Base-by-base conservation (phyloP, 257 asterid species). In the Solanum lycopersicoides region DNA sequence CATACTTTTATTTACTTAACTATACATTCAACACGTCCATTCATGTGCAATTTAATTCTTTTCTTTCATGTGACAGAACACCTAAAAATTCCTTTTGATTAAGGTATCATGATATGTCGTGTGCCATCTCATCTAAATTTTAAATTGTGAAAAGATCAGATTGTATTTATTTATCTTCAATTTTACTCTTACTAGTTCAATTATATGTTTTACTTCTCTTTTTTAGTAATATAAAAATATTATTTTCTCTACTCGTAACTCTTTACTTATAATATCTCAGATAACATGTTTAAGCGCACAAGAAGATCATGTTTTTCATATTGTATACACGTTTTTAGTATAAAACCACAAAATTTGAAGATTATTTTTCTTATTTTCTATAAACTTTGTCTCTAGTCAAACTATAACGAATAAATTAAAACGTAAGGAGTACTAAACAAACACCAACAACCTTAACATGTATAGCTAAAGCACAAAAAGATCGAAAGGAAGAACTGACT, bases 401-500 rank as follows among this genome's bases (percentile, higher is more conserved):
- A 72, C 16, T 35, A 20, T 18, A 4, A 18, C 3, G 1, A n/a
- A 16, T 63, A 32, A 53, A 83, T 42, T 34, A 14, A 71, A 37
- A 41, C 3, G 23, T 37, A 37, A 37, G 7, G 39, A 37, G 39
- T 37, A 6, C 0, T 37, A 37, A 14, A 37, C 45, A 65, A 44
- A 73, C 41, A 66, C 63, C 41, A 59, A 37, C n/a, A 14, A 84
- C 73, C 23, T 10, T 10, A 9, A 37, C 71, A n/a, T 2, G 7
- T n/a, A 56, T 56, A n/a, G 3, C 30, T 72, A 56, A 72, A 83
- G 5, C 80, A 86, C 71, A 37, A 37, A 37, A 37, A 37, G 39
- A 37, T 37, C 39, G 39, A 37, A 37, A 7, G 7, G 39, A 37
- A 37, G 65, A 87, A 87, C 93, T 94, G 83, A 96, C 98, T 96